Conservation (phyloP, 805 yeast genomes). For the Candida hispaniensis region DNA sequence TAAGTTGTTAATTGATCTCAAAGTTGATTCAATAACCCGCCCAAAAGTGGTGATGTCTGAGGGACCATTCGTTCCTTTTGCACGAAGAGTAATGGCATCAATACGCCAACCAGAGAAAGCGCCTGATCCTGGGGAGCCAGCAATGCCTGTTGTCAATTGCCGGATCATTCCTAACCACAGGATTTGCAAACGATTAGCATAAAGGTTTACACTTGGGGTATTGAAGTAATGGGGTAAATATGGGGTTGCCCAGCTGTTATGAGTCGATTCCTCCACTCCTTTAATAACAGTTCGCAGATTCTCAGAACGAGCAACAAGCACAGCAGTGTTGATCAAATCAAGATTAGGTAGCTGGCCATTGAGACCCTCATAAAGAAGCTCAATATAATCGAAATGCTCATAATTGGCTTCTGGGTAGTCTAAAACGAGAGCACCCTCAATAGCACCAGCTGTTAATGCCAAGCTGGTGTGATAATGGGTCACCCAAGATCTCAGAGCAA, state of each 20-base stretch:
- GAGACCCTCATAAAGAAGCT: constrained; percentile 72
- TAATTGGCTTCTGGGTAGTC: constrained; percentile 54
- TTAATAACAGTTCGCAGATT: constrained; percentile 61
- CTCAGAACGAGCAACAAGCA: constrained; percentile 64
- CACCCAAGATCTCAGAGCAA: constrained; percentile 76
- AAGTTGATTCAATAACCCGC: constrained; percentile 73
- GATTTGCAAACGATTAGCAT: constrained; percentile 43
- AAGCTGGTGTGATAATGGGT: constrained; percentile 81
- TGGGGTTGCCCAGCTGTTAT: constrained; percentile 31
- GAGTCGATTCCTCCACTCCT: constrained; percentile 27
- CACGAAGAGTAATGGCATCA: constrained; percentile 75
- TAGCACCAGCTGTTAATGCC: constrained; percentile 84
- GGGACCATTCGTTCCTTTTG: constrained; percentile 46
- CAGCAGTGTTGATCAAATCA: constrained; percentile 76
- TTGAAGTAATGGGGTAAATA: constrained; percentile 32
- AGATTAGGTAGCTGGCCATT: constrained; percentile 95
- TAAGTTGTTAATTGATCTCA: constrained; percentile 82
- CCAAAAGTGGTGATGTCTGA: constrained; percentile 87
- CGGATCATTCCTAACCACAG: constrained; percentile 55
- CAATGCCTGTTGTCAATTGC: constrained; percentile 62
- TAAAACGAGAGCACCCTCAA: constrained; percentile 79
- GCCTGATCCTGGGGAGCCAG: constrained; percentile 60
- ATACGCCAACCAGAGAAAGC: constrained; percentile 95
- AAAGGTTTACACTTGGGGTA: constrained; percentile 25
- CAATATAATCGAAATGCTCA: constrained; percentile 66